These are phyloP conservation scores for Lippia alba DNA, from an alignment of 305 asterid genomes.

Conservation along the genomic window DNA sequence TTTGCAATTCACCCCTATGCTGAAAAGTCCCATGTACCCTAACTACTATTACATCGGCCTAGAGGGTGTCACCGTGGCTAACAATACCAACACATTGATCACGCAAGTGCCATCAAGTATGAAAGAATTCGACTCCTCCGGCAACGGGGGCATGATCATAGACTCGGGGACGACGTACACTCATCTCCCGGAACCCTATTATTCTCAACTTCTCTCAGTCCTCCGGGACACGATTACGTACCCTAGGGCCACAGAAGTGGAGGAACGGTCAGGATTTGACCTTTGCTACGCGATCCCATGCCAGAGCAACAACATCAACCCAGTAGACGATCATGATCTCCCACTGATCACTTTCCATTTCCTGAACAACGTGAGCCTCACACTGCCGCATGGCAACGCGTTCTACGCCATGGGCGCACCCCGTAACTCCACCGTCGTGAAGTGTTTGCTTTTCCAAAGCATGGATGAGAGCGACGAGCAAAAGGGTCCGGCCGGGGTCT, in stretches of 20 bases:
- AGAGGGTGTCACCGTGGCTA: slow-evolving; percentile 57
- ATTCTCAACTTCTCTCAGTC: slow-evolving; percentile 50
- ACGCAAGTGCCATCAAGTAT: slow-evolving; percentile 49
- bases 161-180: slow-evolving; percentile 87
- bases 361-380: slow-evolving; percentile 60
- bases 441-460: slow-evolving; percentile 66
- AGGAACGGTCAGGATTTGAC: slow-evolving; percentile 61
- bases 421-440: slow-evolving; percentile 51
- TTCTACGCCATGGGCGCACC: slow-evolving; percentile 78
- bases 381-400: slow-evolving; percentile 57
- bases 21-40: slow-evolving; percentile 61
- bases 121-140: slow-evolving; percentile 58
- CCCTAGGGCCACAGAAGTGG: slow-evolving; percentile 60
- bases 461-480: slow-evolving; percentile 52
- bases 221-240: slow-evolving; percentile 47
- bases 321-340: slow-evolving; percentile 53
- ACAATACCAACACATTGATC: slow-evolving; percentile 20
- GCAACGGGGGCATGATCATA: slow-evolving; percentile 77
- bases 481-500: slow-evolving; percentile 75
- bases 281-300: slow-evolving; percentile 66
- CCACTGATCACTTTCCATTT: slow-evolving; percentile 69
- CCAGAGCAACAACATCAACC: slow-evolving; percentile 36
- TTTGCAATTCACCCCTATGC: slow-evolving; percentile 74
- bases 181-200: slow-evolving; percentile 67
- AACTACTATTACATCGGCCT: slow-evolving; percentile 73